Base-by-base conservation (phyloP, 2,329 filamentous ascomycete genomes). In the Neocatenulostroma microsporum region DNA sequence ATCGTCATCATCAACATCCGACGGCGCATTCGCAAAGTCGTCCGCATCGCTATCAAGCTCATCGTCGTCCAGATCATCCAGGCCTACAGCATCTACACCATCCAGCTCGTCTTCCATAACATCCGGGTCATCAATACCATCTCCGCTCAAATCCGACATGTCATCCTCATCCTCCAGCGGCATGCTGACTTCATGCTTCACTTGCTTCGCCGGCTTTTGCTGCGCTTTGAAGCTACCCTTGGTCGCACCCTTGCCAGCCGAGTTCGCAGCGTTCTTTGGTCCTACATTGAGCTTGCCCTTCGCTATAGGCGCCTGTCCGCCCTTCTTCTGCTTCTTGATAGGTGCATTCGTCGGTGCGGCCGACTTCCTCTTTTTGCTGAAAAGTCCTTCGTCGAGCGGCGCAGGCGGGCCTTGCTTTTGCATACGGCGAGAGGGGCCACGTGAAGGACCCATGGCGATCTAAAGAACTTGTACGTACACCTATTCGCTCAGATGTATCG, bases 351-450 rank as follows among this genome's bases (percentile, higher is more conserved):
- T 61, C 38, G 72, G 47, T 17, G 55, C 67, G 36, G 78, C 80
- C 42, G 78, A 78, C 70, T 96, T 96, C 60, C 88, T 78, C 75
- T 96, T 95, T 57, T 80, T 86, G 34, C 80, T 79, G 53, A 82
- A 80, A 55, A 83, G 55, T 48, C 60, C 68, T 50, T 94, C 85
- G 48, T 91, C 85, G 48, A 95, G 74, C 47, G 82, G 73, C 55
- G 82, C 76, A 36, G 91, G 91, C 47, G 82, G 73, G 38, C 87
- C 89, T 74, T 96, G 91, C 68, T 95, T 95, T 63, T 88, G 84
- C 81, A 95, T 93, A 55, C 88, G 85, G 61, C 87, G 83, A 62
- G 33, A 36, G 11, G 18, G 33, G n/a, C n/a, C n/a, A n/a, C n/a
- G n/a, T n/a, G n/a, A n/a, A n/a, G n/a, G n/a, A n/a, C n/a, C n/a